Evolutionary conservation across 2,329 filamentous ascomycete species (phyloP).

Genomic region (Fusarium sp.): DNA sequence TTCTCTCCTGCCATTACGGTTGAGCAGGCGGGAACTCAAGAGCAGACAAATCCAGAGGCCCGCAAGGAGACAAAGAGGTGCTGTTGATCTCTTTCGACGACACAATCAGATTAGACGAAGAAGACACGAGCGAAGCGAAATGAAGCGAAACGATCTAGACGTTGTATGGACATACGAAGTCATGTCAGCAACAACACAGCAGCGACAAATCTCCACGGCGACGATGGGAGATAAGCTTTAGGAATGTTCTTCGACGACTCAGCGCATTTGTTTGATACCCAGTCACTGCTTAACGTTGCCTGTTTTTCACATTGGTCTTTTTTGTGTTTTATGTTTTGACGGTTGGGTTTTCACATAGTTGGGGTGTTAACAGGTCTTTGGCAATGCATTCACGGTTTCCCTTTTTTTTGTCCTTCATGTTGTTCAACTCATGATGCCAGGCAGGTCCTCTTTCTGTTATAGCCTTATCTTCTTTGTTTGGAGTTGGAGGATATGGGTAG

Average conservation of each 20-base stretch:
- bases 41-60: conserved; percentile 41
- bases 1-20: conserved; percentile 65
- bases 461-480: conserved; percentile 21
- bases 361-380: conserved; percentile 24
- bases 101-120: neutral
- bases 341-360: conserved; percentile 31
- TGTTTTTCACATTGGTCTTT: conserved; percentile 17
- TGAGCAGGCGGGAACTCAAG: conserved; percentile 54
- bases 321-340: conserved; percentile 30
- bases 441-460: conserved; percentile 21
- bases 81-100: conserved; percentile 40
- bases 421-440: conserved; percentile 25
- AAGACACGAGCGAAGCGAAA: conserved; percentile 5
- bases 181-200: conserved; percentile 7
- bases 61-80: conserved; percentile 46
- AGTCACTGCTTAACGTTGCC: conserved; percentile 13
- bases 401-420: neutral
- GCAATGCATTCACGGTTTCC: conserved; percentile 7
- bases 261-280: conserved; percentile 46
- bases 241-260: conserved; percentile 30
- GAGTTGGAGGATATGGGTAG: conserved; percentile 40
- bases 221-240: conserved; percentile 25
- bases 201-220: conserved; percentile 18
- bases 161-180: conserved; percentile 9
- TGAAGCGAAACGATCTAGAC: conserved; percentile 18